Evolutionary conservation across 495 filamentous ascomycete species (phyloP), one percentile per base, ranked within the genome.

Genomic region (Trichoderma parareesei): DNA sequence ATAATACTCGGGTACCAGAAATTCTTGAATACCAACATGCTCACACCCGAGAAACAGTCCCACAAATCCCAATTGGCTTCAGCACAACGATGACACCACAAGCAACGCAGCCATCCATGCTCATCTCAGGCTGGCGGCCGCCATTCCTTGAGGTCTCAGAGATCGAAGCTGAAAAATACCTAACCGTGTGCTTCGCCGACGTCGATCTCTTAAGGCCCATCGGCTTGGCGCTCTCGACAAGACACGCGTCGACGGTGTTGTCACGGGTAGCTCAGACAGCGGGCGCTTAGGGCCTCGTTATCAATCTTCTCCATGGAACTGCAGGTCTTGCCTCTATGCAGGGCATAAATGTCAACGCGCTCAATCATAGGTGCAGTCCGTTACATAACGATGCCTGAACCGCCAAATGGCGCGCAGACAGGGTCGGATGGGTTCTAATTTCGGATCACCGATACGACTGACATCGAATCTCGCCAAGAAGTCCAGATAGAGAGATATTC

Each of bases 381-480:
- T 57, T 57, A 57, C 18, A 18, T 57, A 57, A 57, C 2, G 27
- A 16, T 37, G 53, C 48, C 9, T 1, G 20, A 35, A n/a, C 53
- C 53, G 53, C 53, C 53, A 27, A 57, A 14, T 27, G 4, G 20
- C 37, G 33, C 20, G 9, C 11, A 37, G 16, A 35, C 53, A 57
- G 20, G 53, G 53, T 35, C 9, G 53, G 9, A 35, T 57, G 53
- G 37, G 35, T 57, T 33, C 53, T 57, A 57, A 57, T 57, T 57
- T 57, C 53, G 53, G 53, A 57, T 57, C 53, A 57, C 53, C 53
- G 53, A 57, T 57, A 57, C 27, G 53, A 35, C 33, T 20, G 53
- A 57, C 33, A 9, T 7, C 53, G 27, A 33, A 57, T 57, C 53
- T 57, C 53, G 53, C 53, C 33, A 57, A 57, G 13, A 14, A 57